These are phyloP conservation scores for Pseudozyma pruni DNA, from an alignment of 1,284 basidiomycete species.

Conservation along the genomic window DNA sequence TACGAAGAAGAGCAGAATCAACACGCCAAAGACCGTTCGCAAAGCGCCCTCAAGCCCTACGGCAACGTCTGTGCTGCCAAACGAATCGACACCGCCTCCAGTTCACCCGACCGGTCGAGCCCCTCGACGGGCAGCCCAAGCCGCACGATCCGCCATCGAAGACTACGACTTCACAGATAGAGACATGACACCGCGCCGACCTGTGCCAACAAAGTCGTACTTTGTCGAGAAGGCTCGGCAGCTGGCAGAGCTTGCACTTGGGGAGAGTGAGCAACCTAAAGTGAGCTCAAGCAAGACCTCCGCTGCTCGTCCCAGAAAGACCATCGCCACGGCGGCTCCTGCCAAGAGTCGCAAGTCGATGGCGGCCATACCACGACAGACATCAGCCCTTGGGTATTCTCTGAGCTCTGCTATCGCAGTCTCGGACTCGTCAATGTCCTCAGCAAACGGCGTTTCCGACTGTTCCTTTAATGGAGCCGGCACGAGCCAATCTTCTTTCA, in stretches of 20 bases:
- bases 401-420: slow-evolving; percentile 6
- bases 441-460: slow-evolving; percentile 9
- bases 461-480: slow-evolving; percentile 16
- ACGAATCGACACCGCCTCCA: slow-evolving; percentile 24
- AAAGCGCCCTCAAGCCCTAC: neutral
- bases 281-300: too few species aligned
- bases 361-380: slow-evolving; percentile 13
- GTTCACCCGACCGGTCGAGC: slow-evolving; percentile 13
- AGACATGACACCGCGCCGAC: slow-evolving; percentile 43
- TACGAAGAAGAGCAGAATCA: neutral
- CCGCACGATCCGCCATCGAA: slow-evolving; percentile 35
- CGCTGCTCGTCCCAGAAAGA: neutral
- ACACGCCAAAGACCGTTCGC: slow-evolving; percentile 11
- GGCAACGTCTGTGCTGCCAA: neutral
- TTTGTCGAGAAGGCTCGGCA: slow-evolving; percentile 37
- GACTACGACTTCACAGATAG: slow-evolving; percentile 48
- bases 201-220: slow-evolving; percentile 44
- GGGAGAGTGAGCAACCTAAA: slow-evolving; percentile 4
- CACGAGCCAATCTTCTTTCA: slow-evolving; percentile 26
- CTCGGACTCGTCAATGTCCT: slow-evolving; percentile 25
- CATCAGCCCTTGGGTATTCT: neutral
- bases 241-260: slow-evolving; percentile 21
- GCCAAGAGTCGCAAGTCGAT: slow-evolving; percentile 18
- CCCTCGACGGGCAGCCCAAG: slow-evolving; percentile 39
- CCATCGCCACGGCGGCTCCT: neutral